A percentile compares a stretch with the other conserved stretches of the same genome.
Evolutionary conservation across 768 basidiomycete species (phyloP).

Genomic region (Pleurotus pulmonarius): DNA sequence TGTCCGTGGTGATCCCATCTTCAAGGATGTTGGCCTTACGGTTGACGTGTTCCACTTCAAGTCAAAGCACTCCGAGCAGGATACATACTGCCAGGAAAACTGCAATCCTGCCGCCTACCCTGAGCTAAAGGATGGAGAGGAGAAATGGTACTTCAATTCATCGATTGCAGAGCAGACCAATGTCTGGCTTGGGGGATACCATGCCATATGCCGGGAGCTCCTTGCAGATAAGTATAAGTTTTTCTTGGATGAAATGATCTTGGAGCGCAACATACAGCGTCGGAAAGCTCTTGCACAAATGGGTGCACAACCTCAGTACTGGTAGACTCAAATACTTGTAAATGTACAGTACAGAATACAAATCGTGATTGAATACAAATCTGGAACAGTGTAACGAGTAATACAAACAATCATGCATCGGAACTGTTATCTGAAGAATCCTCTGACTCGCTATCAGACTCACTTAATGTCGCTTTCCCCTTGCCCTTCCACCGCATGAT

Average conservation of each 20-base stretch:
- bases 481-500: too few species aligned
- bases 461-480: too few species aligned
- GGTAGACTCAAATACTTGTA: too few species aligned
- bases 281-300: too few species aligned
- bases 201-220: constrained; percentile 28
- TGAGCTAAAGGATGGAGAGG: constrained; percentile 14
- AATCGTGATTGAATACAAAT: too few species aligned
- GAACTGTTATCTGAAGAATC: too few species aligned
- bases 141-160: neutral
- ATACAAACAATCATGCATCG: too few species aligned
- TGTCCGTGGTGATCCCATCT: constrained; percentile 11
- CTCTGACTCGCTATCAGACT: too few species aligned
- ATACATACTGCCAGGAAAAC: constrained; percentile 14
- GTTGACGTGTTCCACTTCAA: constrained; percentile 23
- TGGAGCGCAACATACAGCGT: neutral
- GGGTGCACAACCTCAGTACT: too few species aligned
- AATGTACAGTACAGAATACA: too few species aligned
- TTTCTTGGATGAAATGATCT: constrained; percentile 34
- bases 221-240: constrained; percentile 21
- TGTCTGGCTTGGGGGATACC: constrained; percentile 30
- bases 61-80: constrained; percentile 15
- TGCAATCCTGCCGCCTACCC: constrained; percentile 18
- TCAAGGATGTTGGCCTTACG: constrained; percentile 13
- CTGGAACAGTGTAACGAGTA: too few species aligned
- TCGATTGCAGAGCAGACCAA: constrained; percentile 24